Percentiles rank a stretch among this genome's conserved stretches.
These are phyloP conservation scores for Chlamydomonas asymmetrica DNA, from an alignment of 139 green algal genomes.

Conservation along the genomic window DNA sequence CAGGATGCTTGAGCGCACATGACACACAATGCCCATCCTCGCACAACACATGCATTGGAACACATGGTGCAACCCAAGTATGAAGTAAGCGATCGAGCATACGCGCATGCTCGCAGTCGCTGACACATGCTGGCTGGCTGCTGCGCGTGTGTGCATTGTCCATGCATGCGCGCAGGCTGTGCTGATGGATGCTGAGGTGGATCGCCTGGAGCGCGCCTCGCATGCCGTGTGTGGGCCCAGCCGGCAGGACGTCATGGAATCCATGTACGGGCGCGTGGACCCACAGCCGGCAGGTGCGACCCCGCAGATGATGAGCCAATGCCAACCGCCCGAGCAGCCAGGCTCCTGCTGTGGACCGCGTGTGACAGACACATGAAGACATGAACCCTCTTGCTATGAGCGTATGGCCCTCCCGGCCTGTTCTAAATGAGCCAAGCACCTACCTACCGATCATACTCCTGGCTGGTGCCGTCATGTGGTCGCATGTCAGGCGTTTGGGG, in stretches of 20 bases:
- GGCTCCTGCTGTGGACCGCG: not conserved
- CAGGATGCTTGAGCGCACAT: no score
- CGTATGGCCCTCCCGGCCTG: not conserved
- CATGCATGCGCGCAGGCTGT: no score
- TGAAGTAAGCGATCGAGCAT: no score
- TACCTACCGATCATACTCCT: not conserved
- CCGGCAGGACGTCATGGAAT: conserved; percentile 74
- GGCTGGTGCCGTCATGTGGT: not conserved
- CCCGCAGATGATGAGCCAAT: not conserved
- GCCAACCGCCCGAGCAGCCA: not conserved
- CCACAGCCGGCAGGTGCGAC: conserved; percentile 67
- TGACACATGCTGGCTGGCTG: no score
- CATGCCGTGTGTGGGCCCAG: conserved; percentile 45
- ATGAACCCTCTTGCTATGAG: not conserved
- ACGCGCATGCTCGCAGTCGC: no score
- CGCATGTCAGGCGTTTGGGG: no score
- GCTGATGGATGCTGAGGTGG: conserved; percentile 66
- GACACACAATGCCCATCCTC: no score
- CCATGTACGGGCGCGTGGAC: conserved; percentile 87
- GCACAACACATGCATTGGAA: no score
- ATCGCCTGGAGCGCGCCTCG: conserved; percentile 80
- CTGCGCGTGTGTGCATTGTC: no score
- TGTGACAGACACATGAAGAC: not conserved
- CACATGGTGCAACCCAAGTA: no score
- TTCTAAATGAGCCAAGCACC: not conserved